These are phyloP conservation scores for Rhynchospora breviuscula DNA, from an alignment of 176 grass and related monocot genomes.

Conservation along the genomic window DNA sequence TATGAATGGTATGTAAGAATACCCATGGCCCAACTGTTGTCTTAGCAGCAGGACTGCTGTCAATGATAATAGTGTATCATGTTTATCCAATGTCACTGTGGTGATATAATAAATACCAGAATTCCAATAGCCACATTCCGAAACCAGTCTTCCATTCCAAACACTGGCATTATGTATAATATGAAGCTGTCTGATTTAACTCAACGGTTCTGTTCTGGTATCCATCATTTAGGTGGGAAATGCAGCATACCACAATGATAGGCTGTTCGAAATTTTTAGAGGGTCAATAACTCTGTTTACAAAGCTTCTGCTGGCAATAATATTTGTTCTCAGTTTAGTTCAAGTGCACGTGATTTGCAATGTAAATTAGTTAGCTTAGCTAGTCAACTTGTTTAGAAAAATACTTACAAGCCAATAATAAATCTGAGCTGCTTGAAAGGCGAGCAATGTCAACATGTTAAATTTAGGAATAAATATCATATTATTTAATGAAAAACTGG, in stretches of 20 bases:
- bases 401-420: too few species aligned
- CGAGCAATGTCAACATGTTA: too few species aligned
- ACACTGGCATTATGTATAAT: not conserved
- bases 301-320: constrained; percentile 34
- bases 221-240: constrained; percentile 65
- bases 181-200: not conserved
- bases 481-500: too few species aligned
- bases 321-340: too few species aligned
- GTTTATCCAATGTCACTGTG: not conserved
- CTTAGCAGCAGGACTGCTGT: not conserved
- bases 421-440: too few species aligned
- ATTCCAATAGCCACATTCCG: not conserved
- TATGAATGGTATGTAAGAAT: not conserved
- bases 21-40: too few species aligned
- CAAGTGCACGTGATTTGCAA: too few species aligned
- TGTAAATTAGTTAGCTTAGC: too few species aligned
- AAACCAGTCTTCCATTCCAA: not conserved
- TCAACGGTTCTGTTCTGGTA: not conserved
- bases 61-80: not conserved
- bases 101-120: not conserved
- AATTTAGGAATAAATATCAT: too few species aligned
- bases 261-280: constrained; percentile 60
- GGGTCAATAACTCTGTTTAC: constrained; percentile 73
- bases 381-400: too few species aligned
- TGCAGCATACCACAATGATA: constrained; percentile 92